Evolutionary conservation across 305 asterid species (phyloP).

Genomic region (Fraxinus platypoda): DNA sequence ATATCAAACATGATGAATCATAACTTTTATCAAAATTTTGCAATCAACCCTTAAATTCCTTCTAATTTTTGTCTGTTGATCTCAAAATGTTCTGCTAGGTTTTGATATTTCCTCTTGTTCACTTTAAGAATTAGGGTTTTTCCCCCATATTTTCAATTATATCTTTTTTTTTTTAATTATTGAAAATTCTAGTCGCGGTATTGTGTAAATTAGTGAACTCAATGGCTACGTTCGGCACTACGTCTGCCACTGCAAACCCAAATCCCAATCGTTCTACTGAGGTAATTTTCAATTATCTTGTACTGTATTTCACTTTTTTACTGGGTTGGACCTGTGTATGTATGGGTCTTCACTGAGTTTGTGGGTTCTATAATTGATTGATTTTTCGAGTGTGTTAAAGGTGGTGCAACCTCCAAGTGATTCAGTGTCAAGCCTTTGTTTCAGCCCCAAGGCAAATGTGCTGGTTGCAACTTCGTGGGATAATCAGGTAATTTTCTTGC

Average conservation of each 20-base stretch:
- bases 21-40: no score
- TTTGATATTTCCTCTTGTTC: no score
- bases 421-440: conserved; percentile 55
- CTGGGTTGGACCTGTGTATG: not conserved
- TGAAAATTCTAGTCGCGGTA: not conserved
- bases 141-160: not conserved
- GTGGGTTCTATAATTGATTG: not conserved
- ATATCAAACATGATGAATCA: no score
- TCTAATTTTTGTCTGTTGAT: no score
- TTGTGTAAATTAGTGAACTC: not conserved
- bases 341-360: not conserved
- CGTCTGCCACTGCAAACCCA: conserved; percentile 15
- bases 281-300: conserved; percentile 18
- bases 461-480: conserved; percentile 63
- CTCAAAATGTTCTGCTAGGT: no score
- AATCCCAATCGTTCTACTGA: conserved; percentile 40
- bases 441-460: conserved; percentile 56
- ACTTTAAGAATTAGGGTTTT: no score
- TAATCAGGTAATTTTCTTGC: conserved; percentile 41
- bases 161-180: not conserved
- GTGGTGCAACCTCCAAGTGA: conserved; percentile 54
- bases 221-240: conserved; percentile 35
- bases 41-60: no score
- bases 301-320: not conserved
- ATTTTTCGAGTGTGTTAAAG: conserved; percentile 23